Conservation (phyloP, 768 basidiomycete species). For the Daedaleopsis nitida region DNA sequence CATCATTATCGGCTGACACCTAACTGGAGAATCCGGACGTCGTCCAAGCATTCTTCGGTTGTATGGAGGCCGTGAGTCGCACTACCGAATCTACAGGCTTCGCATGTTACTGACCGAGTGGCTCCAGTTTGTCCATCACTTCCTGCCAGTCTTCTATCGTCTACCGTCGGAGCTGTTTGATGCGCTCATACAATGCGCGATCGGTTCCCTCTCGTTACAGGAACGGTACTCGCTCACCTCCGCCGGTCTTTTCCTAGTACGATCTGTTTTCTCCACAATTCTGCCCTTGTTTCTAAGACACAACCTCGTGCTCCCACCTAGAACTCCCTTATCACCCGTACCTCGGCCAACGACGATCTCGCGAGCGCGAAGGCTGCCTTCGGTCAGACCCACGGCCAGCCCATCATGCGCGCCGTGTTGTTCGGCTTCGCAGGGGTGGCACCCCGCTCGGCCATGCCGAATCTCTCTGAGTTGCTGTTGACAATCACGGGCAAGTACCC, state of each 20-base stretch:
- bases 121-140: constrained; percentile 53
- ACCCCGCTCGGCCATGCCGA: constrained; percentile 80
- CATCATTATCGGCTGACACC: too few species aligned
- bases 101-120: background rate
- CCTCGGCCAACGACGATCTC: constrained; percentile 64
- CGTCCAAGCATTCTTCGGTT: constrained; percentile 86
- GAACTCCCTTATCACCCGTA: constrained; percentile 68
- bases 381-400: constrained; percentile 55
- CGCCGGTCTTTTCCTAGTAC: constrained; percentile 80
- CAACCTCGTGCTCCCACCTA: constrained; percentile 29
- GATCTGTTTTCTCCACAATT: constrained; percentile 28
- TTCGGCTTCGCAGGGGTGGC: constrained; percentile 83
- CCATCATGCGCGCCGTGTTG: constrained; percentile 73
- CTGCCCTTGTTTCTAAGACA: background rate
- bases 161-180: constrained; percentile 66
- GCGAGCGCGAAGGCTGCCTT: constrained; percentile 54
- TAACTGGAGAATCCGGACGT: constrained; percentile 80
- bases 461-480: constrained; percentile 81
- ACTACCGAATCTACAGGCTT: background rate
- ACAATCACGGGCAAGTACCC: constrained; percentile 62
- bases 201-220: constrained; percentile 67
- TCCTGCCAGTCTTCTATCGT: constrained; percentile 59
- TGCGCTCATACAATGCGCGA: constrained; percentile 69
- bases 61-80: constrained; percentile 67
- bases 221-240: constrained; percentile 86